phyloP scores from a whole-genome alignment of 306 rosid genomes.

The Cucurbita argyrosperma region DNA sequence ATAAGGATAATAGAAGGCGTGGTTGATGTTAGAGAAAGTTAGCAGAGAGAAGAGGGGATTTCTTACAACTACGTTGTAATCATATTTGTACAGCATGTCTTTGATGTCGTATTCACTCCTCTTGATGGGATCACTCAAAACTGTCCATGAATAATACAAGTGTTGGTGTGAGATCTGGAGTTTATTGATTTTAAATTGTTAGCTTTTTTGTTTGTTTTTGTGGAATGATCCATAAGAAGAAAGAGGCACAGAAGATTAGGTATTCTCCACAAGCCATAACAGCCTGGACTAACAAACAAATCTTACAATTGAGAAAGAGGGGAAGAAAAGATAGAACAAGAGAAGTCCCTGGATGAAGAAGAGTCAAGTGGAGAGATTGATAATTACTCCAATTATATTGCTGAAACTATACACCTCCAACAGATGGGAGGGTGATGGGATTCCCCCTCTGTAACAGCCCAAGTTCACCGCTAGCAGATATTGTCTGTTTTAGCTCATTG shows the following conservation, averaged over 20 bases:
- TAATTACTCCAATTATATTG: not conserved
- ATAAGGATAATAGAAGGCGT: not conserved
- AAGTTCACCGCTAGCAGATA: too few species aligned
- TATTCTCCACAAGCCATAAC: not conserved
- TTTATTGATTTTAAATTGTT: not conserved
- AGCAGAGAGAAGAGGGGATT: slow-evolving; percentile 1
- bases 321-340: not conserved
- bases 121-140: slow-evolving; percentile 84
- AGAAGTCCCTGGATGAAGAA: not conserved
- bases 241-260: not conserved
- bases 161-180: slow-evolving; percentile 14
- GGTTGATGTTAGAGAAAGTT: not conserved
- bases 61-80: slow-evolving; percentile 74
- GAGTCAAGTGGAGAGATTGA: not conserved
- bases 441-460: too few species aligned
- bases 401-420: not conserved
- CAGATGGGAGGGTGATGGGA: too few species aligned
- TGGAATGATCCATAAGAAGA: not conserved
- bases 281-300: not conserved
- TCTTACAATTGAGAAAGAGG: not conserved
- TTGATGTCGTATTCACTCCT: slow-evolving; percentile 71
- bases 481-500: too few species aligned
- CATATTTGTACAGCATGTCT: slow-evolving; percentile 66
- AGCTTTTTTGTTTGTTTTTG: not conserved
- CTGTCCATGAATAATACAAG: slow-evolving; percentile 29